Base-by-base conservation (phyloP, 2,329 filamentous ascomycete genomes). In the Diaporthe velutina region DNA sequence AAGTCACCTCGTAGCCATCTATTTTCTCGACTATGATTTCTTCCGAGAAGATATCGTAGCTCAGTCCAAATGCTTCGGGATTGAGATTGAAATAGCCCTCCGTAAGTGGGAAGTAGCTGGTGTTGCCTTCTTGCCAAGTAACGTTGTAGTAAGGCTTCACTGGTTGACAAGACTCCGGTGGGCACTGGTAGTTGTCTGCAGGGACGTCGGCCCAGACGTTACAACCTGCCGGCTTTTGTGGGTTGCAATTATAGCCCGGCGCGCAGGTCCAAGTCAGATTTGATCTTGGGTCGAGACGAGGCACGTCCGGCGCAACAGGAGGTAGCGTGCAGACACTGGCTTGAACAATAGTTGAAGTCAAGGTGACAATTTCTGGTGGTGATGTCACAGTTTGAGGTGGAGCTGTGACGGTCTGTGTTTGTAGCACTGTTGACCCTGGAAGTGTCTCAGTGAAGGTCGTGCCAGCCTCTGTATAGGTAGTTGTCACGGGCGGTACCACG, bases 61-160 rank as follows among this genome's bases (percentile, higher is more conserved):
- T 88, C 22, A 94, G 83, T 6, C 92, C 92, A 74, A 94, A 94
- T 0, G 86, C 86, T 1, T 85, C 81, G 0, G 93, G 90, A 73
- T 91, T 85, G n/a, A 94, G 85, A 74, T 93, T 88, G 83, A 91
- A 94, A 80, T 93, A 94, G 4, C 88, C 90, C 0, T 85, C 80
- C 0, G 84, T 85, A 1, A 88, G 85, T 2, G 88, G 88, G 76
- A 88, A 92, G 79, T 89, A 91, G 22, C 82, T 77, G 0, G 88
- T 90, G 57, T 84, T 73, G 73, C 86, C 85, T 1, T 80, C 77
- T 0, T 81, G 78, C 90, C 89, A 92, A 0, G 78, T 79, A 0
- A 85, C 80, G 1, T 77, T 77, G 1, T 79, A 78, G 75, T 83
- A 80, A 0, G 79, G 74, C 0, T 87, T 88, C 13, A 89, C 80